A percentile compares a stretch with the other conserved stretches of the same genome.
Evolutionary conservation across 805 yeast genomes (phyloP).

Genomic region (Saccharomycopsis fibuligera): DNA sequence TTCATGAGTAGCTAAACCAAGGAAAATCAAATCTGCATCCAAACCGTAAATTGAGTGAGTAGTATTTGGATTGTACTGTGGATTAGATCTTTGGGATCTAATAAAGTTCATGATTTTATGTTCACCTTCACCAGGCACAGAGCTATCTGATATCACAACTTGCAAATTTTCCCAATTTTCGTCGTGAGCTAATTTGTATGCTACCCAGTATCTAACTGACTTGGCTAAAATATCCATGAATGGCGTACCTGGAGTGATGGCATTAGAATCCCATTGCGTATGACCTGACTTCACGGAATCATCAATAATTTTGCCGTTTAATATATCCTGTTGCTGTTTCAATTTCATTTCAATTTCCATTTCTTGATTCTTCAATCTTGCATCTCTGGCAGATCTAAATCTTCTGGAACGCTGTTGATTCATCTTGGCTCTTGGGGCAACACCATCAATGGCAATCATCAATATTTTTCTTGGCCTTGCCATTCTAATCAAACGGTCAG

Average conservation of each 20-base stretch:
- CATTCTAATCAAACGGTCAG: slow-evolving; percentile 86
- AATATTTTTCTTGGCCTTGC: slow-evolving; percentile 91
- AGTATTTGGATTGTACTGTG: slow-evolving; percentile 86
- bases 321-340: slow-evolving; percentile 32
- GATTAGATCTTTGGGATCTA: slow-evolving; percentile 81
- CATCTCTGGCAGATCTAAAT: slow-evolving; percentile 87
- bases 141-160: slow-evolving; percentile 88
- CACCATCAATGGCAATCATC: slow-evolving; percentile 97
- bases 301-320: slow-evolving; percentile 73
- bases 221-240: slow-evolving; percentile 88
- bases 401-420: slow-evolving; percentile 94
- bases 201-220: slow-evolving; percentile 85
- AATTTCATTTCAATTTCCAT: slow-evolving; percentile 44
- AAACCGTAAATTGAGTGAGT: slow-evolving; percentile 95
- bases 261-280: slow-evolving; percentile 84
- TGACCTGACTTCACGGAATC: slow-evolving; percentile 59
- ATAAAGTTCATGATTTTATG: slow-evolving; percentile 96
- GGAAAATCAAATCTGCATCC: slow-evolving; percentile 95
- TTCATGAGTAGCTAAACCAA: slow-evolving; percentile 95
- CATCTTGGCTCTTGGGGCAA: slow-evolving; percentile 98
- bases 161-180: slow-evolving; percentile 92
- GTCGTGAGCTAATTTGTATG: slow-evolving; percentile 78
- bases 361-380: slow-evolving; percentile 69
- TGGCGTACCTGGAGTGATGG: slow-evolving; percentile 98
- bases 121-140: slow-evolving; percentile 99